Conservation (phyloP, 129 eudicot species). For the Heracleum sosnowskyi region DNA sequence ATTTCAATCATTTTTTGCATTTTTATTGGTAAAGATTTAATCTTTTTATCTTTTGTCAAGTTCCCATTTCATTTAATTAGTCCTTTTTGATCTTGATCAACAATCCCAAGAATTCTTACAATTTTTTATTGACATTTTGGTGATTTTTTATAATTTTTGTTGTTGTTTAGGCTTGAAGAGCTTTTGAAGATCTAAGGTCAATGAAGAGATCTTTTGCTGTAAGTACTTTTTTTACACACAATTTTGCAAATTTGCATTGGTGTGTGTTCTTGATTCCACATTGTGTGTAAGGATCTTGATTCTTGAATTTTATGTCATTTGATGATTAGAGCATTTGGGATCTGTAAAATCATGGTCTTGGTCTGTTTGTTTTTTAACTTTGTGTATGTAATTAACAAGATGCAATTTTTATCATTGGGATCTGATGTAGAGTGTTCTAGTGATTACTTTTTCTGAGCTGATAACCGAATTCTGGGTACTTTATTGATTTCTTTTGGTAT, state of each 20-base stretch:
- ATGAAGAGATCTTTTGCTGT: constrained; percentile 17
- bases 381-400: neutral
- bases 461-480: neutral
- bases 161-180: neutral
- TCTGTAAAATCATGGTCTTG: neutral
- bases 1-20: neutral
- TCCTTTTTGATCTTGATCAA: neutral
- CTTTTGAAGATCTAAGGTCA: constrained; percentile 1
- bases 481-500: neutral
- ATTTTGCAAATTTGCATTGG: neutral
- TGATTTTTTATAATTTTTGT: neutral
- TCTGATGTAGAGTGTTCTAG: neutral
- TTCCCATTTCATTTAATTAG: constrained; percentile 7
- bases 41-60: neutral
- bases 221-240: neutral
- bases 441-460: neutral
- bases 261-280: neutral
- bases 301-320: neutral
- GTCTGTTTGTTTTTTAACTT: neutral
- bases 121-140: neutral
- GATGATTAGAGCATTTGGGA: neutral
- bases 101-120: neutral
- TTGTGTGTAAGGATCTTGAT: constrained; percentile 2
- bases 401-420: neutral
- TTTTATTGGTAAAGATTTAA: neutral